Conservation (phyloP, 306 rosid genomes). For the Prunus armeniaca region DNA sequence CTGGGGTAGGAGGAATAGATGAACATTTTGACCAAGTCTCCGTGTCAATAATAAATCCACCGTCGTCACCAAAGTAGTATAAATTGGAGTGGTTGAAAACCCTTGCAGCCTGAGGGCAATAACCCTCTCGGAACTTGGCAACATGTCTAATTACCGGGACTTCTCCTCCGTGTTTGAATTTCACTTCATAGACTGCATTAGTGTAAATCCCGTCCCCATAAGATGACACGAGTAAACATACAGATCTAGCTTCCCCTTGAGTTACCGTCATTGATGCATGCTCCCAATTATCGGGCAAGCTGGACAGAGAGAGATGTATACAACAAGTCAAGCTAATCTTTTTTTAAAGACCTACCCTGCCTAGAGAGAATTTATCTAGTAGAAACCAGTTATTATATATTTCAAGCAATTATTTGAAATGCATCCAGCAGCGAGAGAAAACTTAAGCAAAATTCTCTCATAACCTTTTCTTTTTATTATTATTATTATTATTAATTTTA, state of each 20-base stretch:
- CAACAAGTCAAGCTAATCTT: too few relatives aligned
- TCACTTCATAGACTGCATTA: too few relatives aligned
- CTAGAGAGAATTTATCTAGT: too few relatives aligned
- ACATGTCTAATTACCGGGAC: neutral
- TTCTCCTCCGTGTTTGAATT: neutral
- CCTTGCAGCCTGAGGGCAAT: neutral
- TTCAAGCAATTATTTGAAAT: too few relatives aligned
- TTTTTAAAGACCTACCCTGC: too few relatives aligned
- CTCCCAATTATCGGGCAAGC: neutral
- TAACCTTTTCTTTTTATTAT: too few relatives aligned
- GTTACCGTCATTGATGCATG: neutral
- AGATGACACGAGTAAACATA: neutral
- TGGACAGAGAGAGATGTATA: too few relatives aligned
- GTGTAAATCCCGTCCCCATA: too few relatives aligned
- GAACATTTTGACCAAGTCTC: neutral
- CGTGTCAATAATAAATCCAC: neutral
- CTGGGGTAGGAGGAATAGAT: neutral
- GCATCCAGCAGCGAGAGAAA: too few relatives aligned
- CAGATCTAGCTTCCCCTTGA: neutral
- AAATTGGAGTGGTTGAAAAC: neutral
- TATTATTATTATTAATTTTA: too few relatives aligned
- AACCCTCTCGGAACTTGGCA: neutral
- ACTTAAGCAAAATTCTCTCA: too few relatives aligned
- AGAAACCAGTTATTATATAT: too few relatives aligned
- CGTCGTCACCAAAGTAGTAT: neutral